Evolutionary conservation across 352 stramenopile genomes (phyloP).

Genomic region (Pythium oligandrum): DNA sequence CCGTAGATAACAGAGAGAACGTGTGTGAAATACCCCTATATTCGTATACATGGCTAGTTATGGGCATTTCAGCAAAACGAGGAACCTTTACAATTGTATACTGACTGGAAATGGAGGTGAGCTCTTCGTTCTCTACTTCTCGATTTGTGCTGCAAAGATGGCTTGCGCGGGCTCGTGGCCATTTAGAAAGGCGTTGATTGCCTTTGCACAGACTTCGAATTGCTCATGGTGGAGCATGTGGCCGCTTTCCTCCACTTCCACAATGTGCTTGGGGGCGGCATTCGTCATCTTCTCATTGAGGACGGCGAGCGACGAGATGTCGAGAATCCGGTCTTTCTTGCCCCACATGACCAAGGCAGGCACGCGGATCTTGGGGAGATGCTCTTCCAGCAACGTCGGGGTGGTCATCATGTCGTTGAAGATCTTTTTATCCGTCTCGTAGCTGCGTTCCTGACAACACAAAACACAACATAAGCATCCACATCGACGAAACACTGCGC

Average conservation of each 20-base stretch:
- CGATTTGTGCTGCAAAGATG: too few species aligned
- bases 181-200: conserved; percentile 58
- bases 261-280: conserved; percentile 26
- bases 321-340: conserved; percentile 60
- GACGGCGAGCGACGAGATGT: conserved; percentile 61
- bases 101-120: too few species aligned
- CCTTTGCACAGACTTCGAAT: conserved; percentile 40
- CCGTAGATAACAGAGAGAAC: too few species aligned
- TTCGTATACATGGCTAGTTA: too few species aligned
- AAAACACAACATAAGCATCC: background rate
- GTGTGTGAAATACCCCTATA: too few species aligned
- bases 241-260: conserved; percentile 59
- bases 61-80: too few species aligned
- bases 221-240: conserved; percentile 72
- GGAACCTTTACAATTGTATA: too few species aligned
- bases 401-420: conserved; percentile 44
- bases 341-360: conserved; percentile 68
- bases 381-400: conserved; percentile 53
- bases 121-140: too few species aligned
- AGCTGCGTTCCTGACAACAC: conserved; percentile 25
- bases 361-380: conserved; percentile 46
- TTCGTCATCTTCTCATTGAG: conserved; percentile 39
- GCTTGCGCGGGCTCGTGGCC: background rate
- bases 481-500: too few species aligned
- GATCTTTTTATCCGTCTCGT: conserved; percentile 58